Evolutionary conservation across 345 rosid genomes (phyloP).

Genomic region (Pugionium dolabratum): DNA sequence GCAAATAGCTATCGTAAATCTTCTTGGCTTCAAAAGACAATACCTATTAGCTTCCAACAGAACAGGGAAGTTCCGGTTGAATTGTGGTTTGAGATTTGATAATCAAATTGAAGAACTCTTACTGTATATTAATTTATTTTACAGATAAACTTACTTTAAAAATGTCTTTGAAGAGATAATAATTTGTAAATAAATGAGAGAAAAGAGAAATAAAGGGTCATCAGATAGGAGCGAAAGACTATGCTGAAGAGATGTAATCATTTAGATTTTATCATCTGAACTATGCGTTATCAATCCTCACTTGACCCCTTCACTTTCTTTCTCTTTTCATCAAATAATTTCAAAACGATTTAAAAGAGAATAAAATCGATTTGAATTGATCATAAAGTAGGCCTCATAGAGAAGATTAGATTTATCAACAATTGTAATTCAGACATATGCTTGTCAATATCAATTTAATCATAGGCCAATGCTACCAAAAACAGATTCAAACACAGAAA

Average conservation of each 20-base stretch:
- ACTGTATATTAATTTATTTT: too few relatives aligned
- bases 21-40: too few relatives aligned
- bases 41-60: too few relatives aligned
- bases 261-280: conserved; percentile 70
- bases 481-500: background rate
- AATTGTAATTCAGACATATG: background rate
- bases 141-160: too few relatives aligned
- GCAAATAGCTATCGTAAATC: too few relatives aligned
- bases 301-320: conserved; percentile 42
- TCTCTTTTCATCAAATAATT: background rate
- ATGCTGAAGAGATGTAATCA: conserved; percentile 49
- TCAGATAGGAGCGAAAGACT: conserved; percentile 99
- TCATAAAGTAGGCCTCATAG: background rate
- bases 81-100: too few relatives aligned
- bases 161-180: too few relatives aligned
- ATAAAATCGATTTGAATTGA: background rate
- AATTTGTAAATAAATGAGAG: background rate
- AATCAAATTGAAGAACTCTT: too few relatives aligned
- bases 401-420: conserved; percentile 1
- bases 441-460: background rate
- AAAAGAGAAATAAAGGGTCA: conserved; percentile 38
- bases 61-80: too few relatives aligned
- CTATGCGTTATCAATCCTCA: conserved; percentile 88
- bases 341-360: too few relatives aligned
- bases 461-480: background rate